Conservation (phyloP, 2,329 filamentous ascomycete genomes). For the Verticillium albo-atrum region DNA sequence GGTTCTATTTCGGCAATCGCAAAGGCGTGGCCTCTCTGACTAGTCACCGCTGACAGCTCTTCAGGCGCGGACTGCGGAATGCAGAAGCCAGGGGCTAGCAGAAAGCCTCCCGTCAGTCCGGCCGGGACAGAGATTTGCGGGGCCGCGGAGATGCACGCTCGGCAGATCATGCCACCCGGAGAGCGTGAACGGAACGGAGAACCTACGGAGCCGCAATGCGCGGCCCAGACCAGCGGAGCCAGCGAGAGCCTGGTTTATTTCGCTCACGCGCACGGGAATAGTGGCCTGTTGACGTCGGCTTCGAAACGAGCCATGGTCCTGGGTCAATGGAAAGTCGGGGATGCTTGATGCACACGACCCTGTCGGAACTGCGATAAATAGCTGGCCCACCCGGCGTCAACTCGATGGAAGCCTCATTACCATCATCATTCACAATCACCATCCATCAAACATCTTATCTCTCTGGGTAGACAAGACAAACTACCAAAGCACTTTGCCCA, state of each 20-base stretch:
- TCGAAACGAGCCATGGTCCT: not conserved
- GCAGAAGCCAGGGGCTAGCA: not conserved
- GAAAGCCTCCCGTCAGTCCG: not conserved
- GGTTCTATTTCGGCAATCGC: no score
- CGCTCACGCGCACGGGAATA: not conserved
- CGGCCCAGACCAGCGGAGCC: not conserved
- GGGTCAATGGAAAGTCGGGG: not conserved
- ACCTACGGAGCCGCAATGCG: not conserved
- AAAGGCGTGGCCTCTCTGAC: no score
- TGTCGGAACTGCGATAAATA: not conserved
- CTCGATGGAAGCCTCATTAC: not conserved
- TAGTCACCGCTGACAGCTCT: no score
- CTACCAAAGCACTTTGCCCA: not conserved
- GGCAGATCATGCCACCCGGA: constrained; percentile 1
- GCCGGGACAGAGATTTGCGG: not conserved
- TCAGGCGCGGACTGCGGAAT: no score
- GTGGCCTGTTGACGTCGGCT: not conserved
- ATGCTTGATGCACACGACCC: not conserved
- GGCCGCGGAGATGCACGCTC: constrained; percentile 2
- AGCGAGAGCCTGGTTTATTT: not conserved
- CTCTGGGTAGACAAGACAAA: no score
- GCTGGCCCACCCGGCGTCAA: not conserved
- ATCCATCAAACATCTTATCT: not conserved
- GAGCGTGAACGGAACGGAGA: not conserved
- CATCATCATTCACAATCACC: not conserved